Evolutionary conservation across 2,329 filamentous ascomycete genomes (phyloP).

Genomic region (Lasiodiplodia hormozganensis): DNA sequence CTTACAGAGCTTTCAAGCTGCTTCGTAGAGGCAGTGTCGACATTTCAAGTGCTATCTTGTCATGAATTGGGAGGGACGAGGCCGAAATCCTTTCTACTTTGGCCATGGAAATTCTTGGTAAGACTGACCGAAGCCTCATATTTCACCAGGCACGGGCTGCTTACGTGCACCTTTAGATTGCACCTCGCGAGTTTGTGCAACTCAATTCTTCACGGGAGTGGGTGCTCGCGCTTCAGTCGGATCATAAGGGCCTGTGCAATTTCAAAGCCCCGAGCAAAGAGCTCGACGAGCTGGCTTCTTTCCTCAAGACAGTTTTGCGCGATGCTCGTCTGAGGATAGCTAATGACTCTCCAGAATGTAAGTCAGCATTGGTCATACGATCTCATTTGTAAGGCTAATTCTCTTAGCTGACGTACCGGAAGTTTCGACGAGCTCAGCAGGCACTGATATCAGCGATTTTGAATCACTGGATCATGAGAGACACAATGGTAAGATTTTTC

Average conservation of each 20-base stretch:
- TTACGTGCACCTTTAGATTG: not conserved
- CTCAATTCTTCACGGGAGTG: not conserved
- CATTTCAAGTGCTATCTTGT: not conserved
- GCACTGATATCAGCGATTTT: too few species aligned
- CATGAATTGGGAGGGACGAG: not conserved
- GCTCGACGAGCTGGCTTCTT: not conserved
- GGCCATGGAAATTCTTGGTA: not conserved
- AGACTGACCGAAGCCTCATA: not conserved
- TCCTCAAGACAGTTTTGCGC: not conserved
- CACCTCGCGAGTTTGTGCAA: not conserved
- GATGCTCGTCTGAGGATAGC: not conserved
- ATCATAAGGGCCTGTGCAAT: not conserved
- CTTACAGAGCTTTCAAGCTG: not conserved
- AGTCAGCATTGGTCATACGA: too few species aligned
- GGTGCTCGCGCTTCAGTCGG: not conserved
- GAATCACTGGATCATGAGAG: too few species aligned
- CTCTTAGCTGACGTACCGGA: too few species aligned
- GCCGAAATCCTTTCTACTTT: not conserved
- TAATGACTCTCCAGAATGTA: too few species aligned
- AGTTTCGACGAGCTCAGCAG: too few species aligned
- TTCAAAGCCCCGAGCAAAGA: not conserved
- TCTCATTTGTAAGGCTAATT: too few species aligned
- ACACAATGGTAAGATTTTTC: too few species aligned
- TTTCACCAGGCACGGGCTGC: not conserved
- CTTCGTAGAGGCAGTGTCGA: not conserved